Evolutionary conservation across 2,329 filamentous ascomycete genomes (phyloP).

Genomic region (Mollisia scopiformis): DNA sequence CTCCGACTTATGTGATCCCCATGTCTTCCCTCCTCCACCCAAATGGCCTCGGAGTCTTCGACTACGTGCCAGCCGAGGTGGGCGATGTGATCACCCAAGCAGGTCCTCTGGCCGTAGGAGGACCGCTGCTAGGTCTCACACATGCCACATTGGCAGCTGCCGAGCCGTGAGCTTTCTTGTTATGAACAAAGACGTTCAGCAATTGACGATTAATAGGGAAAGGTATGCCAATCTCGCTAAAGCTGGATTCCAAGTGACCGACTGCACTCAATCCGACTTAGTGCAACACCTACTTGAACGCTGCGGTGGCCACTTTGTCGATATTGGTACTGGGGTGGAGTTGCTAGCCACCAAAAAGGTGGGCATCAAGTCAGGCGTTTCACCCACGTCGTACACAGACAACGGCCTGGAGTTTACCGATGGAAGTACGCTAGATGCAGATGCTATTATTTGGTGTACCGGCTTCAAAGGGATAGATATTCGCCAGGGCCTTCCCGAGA

Average conservation of each 20-base stretch:
- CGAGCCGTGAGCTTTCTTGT: no score
- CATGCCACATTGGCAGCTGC: no score
- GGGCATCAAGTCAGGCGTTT: neutral
- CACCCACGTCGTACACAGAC: neutral
- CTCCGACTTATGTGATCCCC: slow-evolving; percentile 13
- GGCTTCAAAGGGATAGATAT: slow-evolving; percentile 41
- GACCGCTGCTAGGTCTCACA: no score
- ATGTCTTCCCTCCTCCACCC: neutral
- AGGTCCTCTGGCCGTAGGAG: no score
- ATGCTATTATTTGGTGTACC: slow-evolving; percentile 46
- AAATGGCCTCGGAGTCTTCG: neutral
- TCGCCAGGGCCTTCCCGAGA: slow-evolving; percentile 10
- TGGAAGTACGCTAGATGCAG: slow-evolving; percentile 35
- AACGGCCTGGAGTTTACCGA: neutral
- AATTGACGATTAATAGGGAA: neutral
- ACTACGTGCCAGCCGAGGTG: neutral
- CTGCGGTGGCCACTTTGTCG: neutral
- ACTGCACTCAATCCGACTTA: neutral
- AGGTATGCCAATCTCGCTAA: neutral
- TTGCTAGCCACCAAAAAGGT: neutral
- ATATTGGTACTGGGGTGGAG: neutral
- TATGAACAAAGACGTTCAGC: no score
- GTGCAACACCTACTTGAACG: neutral
- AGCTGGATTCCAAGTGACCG: neutral
- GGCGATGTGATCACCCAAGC: no score